A percentile compares a stretch with the other conserved stretches of the same genome.
Evolutionary conservation across 225 moss, liverwort and hornwort species (phyloP).

Genomic region (Asterella californica): DNA sequence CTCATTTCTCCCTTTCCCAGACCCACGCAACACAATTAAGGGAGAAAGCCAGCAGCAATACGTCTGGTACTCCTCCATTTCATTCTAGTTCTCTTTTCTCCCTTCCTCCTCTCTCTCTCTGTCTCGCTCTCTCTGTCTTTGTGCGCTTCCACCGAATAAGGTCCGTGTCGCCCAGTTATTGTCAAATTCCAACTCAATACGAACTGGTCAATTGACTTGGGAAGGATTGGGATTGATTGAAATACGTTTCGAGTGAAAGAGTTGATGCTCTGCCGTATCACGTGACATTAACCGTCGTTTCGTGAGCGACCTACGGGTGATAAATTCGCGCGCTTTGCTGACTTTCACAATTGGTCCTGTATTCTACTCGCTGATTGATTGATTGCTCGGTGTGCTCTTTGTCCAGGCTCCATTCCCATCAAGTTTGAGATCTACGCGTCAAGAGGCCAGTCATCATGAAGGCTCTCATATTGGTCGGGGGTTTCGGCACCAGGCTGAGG

Average conservation of each 20-base stretch:
- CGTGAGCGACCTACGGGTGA: not conserved
- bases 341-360: not conserved
- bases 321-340: not conserved
- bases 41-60: not conserved
- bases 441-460: constrained; percentile 39
- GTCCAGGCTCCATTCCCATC: constrained; percentile 6
- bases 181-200: not conserved
- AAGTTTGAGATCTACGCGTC: constrained; percentile 14
- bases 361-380: not conserved
- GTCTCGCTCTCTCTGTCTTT: not conserved
- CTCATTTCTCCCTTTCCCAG: not conserved
- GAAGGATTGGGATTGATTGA: not conserved
- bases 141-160: not conserved
- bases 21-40: not conserved
- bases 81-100: not conserved
- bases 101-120: not conserved
- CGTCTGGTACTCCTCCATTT: not conserved
- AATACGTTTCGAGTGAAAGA: too few species aligned
- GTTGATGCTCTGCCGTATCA: not conserved
- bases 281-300: not conserved
- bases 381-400: not conserved
- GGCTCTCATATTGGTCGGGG: constrained; percentile 64
- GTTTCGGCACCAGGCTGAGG: constrained; percentile 60
- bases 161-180: not conserved
- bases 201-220: not conserved